phyloP scores from a whole-genome alignment of 345 rosid genomes.

The Eucalyptus caleyi region DNA sequence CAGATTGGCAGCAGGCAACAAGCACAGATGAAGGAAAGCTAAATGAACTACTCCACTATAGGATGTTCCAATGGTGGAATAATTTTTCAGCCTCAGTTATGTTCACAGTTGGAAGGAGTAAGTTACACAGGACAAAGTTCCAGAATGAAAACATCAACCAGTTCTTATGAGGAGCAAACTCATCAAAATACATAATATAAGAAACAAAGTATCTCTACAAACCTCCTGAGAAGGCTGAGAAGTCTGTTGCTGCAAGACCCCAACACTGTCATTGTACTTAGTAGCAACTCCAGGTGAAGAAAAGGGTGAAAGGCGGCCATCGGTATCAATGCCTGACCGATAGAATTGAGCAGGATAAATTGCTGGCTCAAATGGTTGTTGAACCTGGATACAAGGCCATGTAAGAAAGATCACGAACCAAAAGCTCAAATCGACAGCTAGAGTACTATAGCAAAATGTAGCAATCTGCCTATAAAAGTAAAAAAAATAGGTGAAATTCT shows the following conservation, averaged over 20 bases:
- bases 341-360: slow-evolving; percentile 75
- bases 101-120: background rate
- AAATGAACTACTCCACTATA: background rate
- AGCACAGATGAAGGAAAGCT: background rate
- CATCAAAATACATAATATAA: background rate
- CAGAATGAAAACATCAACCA: background rate
- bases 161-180: background rate
- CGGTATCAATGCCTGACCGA: slow-evolving; percentile 52
- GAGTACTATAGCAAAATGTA: background rate
- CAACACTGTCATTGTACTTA: slow-evolving; percentile 71
- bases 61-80: background rate
- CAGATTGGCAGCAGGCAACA: background rate
- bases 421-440: background rate
- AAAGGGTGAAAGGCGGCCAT: slow-evolving; percentile 81
- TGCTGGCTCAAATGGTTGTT: slow-evolving; percentile 73
- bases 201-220: background rate
- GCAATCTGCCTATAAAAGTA: background rate
- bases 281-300: slow-evolving; percentile 54
- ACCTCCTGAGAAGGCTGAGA: slow-evolving; percentile 88
- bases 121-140: background rate
- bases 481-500: background rate
- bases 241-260: slow-evolving; percentile 59
- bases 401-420: slow-evolving; percentile 1
- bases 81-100: background rate
- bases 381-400: slow-evolving; percentile 36